Percentiles rank a stretch among this genome's conserved stretches.
Conservation (phyloP, 2,329 filamentous ascomycete species). For the Talaromyces sp. region DNA sequence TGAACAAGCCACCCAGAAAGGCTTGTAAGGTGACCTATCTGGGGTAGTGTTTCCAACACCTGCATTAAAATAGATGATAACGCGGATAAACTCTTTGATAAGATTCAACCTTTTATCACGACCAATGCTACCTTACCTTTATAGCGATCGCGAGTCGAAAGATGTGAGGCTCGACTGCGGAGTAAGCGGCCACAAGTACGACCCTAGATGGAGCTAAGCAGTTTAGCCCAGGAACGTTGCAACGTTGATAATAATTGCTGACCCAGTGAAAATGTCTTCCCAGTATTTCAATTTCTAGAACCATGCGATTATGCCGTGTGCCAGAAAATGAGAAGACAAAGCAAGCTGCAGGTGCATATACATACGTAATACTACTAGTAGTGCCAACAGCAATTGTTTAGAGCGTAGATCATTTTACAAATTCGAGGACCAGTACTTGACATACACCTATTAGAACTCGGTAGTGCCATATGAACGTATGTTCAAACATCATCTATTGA, state of each 20-base stretch:
- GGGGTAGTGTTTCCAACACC: not conserved
- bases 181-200: not conserved
- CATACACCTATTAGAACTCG: not conserved
- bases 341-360: not conserved
- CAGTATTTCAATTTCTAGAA: not conserved
- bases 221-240: not conserved
- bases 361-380: too few relatives aligned
- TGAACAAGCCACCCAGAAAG: not conserved
- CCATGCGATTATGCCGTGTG: not conserved
- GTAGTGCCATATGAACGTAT: not conserved
- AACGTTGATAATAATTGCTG: not conserved
- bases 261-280: not conserved
- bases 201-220: not conserved
- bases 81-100: not conserved
- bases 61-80: not conserved
- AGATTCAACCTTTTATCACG: not conserved
- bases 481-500: not conserved
- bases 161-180: not conserved
- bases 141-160: not conserved
- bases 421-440: not conserved
- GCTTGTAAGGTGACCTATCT: not conserved
- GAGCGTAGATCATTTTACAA: not conserved
- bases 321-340: not conserved
- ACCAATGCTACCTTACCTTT: not conserved
- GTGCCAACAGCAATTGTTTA: not conserved